These are phyloP conservation scores for Oryza officinalis DNA, from an alignment of 176 grass and related monocot species.

Conservation along the genomic window DNA sequence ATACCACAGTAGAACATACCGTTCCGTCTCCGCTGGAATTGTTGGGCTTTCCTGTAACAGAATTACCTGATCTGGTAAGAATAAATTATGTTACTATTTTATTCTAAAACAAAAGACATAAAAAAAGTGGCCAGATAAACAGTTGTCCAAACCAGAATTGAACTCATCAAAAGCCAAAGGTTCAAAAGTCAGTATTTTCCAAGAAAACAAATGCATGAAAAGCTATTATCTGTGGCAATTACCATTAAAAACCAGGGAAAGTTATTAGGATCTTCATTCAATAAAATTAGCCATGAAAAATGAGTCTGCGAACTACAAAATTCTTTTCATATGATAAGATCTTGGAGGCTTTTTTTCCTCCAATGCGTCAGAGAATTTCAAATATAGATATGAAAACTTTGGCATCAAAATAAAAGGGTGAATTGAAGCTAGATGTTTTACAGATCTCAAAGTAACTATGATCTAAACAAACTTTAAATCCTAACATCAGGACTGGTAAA, in stretches of 20 bases:
- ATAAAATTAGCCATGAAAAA: not conserved
- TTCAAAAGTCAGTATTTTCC: constrained; percentile 31
- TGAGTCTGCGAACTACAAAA: not conserved
- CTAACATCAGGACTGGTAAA: not conserved
- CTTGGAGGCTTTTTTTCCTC: not conserved
- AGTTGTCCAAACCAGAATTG: constrained; percentile 28
- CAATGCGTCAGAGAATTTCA: not conserved
- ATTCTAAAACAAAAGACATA: not conserved
- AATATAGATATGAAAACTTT: constrained; percentile 10
- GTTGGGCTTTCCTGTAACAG: constrained; percentile 71
- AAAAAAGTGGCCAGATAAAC: constrained; percentile 4
- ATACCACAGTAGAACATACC: constrained; percentile 54
- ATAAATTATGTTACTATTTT: constrained; percentile 27
- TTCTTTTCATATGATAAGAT: not conserved
- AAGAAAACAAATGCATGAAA: not conserved
- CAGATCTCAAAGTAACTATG: constrained; percentile 13
- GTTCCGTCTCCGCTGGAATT: constrained; percentile 83
- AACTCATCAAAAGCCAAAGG: constrained; percentile 5
- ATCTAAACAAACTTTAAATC: not conserved
- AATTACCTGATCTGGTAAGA: constrained; percentile 95
- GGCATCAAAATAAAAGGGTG: not conserved
- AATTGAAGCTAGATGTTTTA: constrained; percentile 14
- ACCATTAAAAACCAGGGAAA: not conserved
- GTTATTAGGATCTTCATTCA: not conserved
- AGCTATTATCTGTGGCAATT: not conserved